Evolutionary conservation across 2,329 filamentous ascomycete species (phyloP), one percentile per base, ranked within the genome.

Genomic region (Thielaviopsis musarum): DNA sequence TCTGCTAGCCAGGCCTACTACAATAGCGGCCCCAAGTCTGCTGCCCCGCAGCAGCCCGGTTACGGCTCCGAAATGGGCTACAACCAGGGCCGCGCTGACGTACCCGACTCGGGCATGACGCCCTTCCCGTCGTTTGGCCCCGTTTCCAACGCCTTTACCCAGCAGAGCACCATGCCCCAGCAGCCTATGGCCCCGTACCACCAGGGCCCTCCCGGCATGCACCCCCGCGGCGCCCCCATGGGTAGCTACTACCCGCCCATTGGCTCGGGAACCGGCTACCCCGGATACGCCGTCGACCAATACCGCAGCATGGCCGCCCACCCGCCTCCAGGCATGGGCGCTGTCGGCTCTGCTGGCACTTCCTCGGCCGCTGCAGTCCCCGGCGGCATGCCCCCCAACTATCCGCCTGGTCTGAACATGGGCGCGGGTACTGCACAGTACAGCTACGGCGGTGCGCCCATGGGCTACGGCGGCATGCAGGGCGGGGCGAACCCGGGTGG

Each of bases 281-380:
- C 71, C n/a, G 74, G 71, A n/a, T 83, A 60, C 66, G 74, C 41
- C 74, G 72, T 63, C 71, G 77, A 7, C 69, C 75, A 1, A 69
- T 79, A 55, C 80, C 84, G 41, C 78, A 80, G 65, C 83, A 78
- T 66, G 77, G 79, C 60, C 74, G 74, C 64, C 75, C 76, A 61
- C n/a, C 53, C 17, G 15, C 54, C 30, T 56, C 57, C 54, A 56
- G 73, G 70, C 62, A 69, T 79, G 65, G 68, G 73, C 30, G 80
- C 78, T 63, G 75, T 75, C 57, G 79, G 73, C 65, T 75, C 77
- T 77, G 52, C 78, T 76, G 64, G 72, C 74, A 7, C 30, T 10
- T 5, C 30, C 6, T 34, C 30, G 65, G 67, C 73, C 28, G 80
- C 78, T 63, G 75, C 75, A 58, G 79, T 73, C 65, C 75, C 77